Base-by-base conservation (phyloP, 2,329 filamentous ascomycete species). In the Cytospora paraplurivora region DNA sequence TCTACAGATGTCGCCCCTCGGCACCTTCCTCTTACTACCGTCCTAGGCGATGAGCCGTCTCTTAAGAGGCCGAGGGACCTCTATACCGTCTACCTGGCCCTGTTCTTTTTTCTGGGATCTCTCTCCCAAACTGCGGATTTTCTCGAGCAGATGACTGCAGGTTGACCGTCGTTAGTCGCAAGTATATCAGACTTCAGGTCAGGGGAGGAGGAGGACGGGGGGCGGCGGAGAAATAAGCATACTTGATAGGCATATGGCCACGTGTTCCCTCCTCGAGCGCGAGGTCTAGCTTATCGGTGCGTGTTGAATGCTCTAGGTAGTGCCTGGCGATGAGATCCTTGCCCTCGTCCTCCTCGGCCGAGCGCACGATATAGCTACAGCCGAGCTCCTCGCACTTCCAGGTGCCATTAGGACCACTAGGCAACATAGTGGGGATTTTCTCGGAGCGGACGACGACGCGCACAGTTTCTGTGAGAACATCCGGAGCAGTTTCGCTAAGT, bases 341-440 rank as follows among this genome's bases (percentile, higher is more conserved):
- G 32, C 84, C 84, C 0, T 81, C 78, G 3, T 81, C 75, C 50
- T 83, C 79, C 52, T 85, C 82, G n/a, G 85, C 85, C 2, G 81
- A 82, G 66, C 87, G 87, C 12, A 91, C 85, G 49, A 87, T 80
- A 68, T 87, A 87, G 44, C 76, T 76, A 70, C 89, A 92, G 32
- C 82, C 86, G 12, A 86, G 83, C 66, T 88, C 81, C 5, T 82
- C 82, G 69, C 89, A 92, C 1, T 77, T 78, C 88, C 89, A 92
- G 0, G 85, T 86, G 59, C 88, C 83, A 64, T 86, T 80, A 0
- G 85, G 83, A 0, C 85, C 87, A 38, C 80, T 77, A 0, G 85
- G 79, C 3, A 72, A 74, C 8, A 77, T 75, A 4, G 81, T 79
- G 0, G 82, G 83, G 12, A 85, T 69, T 55, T 74, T 79, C 61